Evolutionary conservation across 768 basidiomycete species (phyloP).

Genomic region (Suillus subluteus): DNA sequence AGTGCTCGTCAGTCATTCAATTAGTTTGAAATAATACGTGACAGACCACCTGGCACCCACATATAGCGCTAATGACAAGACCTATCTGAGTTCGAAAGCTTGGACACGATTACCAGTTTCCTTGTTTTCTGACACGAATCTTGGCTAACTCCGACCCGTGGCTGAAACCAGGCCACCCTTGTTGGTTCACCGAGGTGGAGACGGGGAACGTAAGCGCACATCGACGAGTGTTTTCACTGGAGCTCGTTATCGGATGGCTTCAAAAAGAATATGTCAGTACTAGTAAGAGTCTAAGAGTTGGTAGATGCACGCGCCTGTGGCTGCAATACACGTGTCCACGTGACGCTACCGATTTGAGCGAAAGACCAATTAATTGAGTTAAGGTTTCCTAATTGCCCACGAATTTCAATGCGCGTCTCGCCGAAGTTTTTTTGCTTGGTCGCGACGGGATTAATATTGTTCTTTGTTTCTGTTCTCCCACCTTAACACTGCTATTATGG

Average conservation of each 20-base stretch:
- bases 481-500: constrained; percentile 21
- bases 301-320: constrained; percentile 29
- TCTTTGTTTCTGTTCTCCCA: constrained; percentile 18
- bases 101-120: background rate
- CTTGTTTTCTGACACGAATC: background rate
- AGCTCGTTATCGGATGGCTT: background rate
- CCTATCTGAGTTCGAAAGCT: background rate
- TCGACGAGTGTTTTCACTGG: background rate
- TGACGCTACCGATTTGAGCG: constrained; percentile 17
- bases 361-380: constrained; percentile 26
- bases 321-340: constrained; percentile 23
- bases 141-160: background rate
- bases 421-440: constrained; percentile 7
- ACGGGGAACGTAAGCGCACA: background rate
- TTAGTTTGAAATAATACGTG: no score
- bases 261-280: background rate
- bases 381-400: constrained; percentile 21
- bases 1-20: background rate
- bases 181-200: background rate
- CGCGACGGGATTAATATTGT: constrained; percentile 8
- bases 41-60: background rate
- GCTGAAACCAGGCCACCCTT: background rate
- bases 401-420: constrained; percentile 20
- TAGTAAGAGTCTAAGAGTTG: no score
- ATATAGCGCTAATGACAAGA: no score